Percentiles rank a stretch among this genome's conserved stretches.
These are phyloP conservation scores for Phoma sp. DNA, from an alignment of 2,329 filamentous ascomycete genomes.

Conservation along the genomic window DNA sequence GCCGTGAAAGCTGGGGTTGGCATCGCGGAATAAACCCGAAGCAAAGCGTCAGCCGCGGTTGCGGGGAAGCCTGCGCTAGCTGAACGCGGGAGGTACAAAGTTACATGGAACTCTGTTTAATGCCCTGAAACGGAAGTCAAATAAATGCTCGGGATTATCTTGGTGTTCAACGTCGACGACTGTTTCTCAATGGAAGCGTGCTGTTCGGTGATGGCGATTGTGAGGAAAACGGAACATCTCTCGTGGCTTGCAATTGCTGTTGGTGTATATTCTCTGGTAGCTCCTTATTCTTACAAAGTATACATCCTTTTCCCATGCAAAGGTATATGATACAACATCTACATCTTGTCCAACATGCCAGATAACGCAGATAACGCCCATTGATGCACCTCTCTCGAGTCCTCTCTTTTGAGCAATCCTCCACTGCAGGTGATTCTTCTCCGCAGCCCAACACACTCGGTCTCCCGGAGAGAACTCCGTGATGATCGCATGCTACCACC, in stretches of 20 bases:
- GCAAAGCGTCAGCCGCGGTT: constrained; percentile 18
- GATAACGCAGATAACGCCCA: constrained; percentile 9
- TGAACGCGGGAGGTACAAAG: constrained; percentile 6
- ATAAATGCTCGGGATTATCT: neutral
- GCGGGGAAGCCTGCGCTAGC: constrained; percentile 13
- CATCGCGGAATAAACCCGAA: constrained; percentile 14
- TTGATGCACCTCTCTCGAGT: neutral
- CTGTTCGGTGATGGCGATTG: too few species aligned
- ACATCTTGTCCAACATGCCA: neutral
- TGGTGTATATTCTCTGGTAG: neutral
- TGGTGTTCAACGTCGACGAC: neutral
- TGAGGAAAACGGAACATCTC: neutral
- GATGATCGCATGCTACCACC: neutral
- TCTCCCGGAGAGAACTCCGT: too few species aligned
- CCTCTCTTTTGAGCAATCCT: neutral
- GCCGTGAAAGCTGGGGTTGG: constrained; percentile 20
- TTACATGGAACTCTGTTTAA: neutral
- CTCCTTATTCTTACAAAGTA: constrained; percentile 10
- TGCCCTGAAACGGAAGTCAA: too few species aligned
- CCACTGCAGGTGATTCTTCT: neutral
- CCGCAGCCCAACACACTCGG: neutral
- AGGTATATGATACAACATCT: constrained; percentile 3
- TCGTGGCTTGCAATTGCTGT: neutral
- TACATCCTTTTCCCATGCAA: neutral
- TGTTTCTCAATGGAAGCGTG: too few species aligned